These are phyloP conservation scores for Cordyceps javanica DNA, from an alignment of 2,329 filamentous ascomycete genomes.

Conservation along the genomic window DNA sequence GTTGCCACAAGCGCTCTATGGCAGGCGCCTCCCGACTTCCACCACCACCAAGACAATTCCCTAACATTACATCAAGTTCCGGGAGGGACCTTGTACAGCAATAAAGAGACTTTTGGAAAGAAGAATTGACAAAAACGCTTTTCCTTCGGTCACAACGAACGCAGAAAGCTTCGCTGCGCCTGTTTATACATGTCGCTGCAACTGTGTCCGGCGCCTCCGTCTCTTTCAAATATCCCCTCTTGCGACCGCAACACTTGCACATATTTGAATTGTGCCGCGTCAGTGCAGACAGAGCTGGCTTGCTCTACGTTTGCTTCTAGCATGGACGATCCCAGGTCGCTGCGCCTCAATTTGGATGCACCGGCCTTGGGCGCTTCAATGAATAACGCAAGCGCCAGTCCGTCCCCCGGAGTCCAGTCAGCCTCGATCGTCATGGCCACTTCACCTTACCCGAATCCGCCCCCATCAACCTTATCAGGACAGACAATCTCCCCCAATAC, in stretches of 20 bases:
- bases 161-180: no score
- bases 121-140: not conserved
- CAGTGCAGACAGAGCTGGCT: not conserved
- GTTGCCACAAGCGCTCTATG: not conserved
- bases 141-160: not conserved
- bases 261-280: not conserved
- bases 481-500: not conserved
- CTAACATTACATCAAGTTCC: not conserved
- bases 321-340: not conserved
- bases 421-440: not conserved
- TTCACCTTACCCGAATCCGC: not conserved
- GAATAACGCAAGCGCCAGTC: not conserved
- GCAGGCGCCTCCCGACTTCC: not conserved
- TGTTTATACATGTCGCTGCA: slow-evolving; percentile 6
- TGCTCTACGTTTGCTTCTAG: not conserved
- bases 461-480: not conserved
- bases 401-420: not conserved
- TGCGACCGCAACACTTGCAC: not conserved
- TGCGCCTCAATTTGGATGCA: not conserved
- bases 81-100: not conserved
- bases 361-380: not conserved
- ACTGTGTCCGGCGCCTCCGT: not conserved
- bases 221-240: not conserved
- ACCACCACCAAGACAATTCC: not conserved
- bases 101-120: not conserved